These are phyloP conservation scores for Penicillium janthinellum DNA, from an alignment of 2,329 filamentous ascomycete genomes.

Conservation along the genomic window DNA sequence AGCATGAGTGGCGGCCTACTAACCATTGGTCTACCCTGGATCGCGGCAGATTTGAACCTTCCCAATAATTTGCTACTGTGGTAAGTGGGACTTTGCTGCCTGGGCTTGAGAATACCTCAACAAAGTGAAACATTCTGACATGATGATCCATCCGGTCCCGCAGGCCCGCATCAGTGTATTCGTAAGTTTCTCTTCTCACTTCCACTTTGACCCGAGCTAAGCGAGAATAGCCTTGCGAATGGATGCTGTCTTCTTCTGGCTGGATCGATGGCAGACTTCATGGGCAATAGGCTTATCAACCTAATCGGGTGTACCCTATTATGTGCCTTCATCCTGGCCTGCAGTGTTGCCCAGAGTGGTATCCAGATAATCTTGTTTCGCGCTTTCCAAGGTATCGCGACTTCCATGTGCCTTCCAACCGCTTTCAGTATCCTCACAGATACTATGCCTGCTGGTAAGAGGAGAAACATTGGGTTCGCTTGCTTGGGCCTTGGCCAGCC, in stretches of 20 bases:
- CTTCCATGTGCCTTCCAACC: slow-evolving; percentile 53
- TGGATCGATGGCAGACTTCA: slow-evolving; percentile 55
- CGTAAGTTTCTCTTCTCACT: slow-evolving; percentile 8
- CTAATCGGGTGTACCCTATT: slow-evolving; percentile 50
- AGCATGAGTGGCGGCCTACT: slow-evolving; percentile 35
- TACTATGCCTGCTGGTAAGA: slow-evolving; percentile 50
- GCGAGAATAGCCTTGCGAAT: slow-evolving; percentile 42
- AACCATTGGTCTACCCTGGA: slow-evolving; percentile 32
- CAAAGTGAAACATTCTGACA: not conserved
- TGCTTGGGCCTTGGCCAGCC: slow-evolving; percentile 54
- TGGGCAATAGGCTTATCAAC: slow-evolving; percentile 52
- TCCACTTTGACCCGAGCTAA: not conserved
- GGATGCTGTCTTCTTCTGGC: slow-evolving; percentile 54
- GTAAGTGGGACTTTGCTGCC: slow-evolving; percentile 5
- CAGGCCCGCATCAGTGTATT: slow-evolving; percentile 24
- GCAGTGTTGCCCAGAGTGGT: slow-evolving; percentile 44
- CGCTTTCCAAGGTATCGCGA: slow-evolving; percentile 49
- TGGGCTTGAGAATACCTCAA: not conserved
- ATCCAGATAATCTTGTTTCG: slow-evolving; percentile 52
- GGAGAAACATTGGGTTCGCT: slow-evolving; percentile 56
- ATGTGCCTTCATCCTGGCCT: slow-evolving; percentile 43
- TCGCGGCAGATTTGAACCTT: slow-evolving; percentile 32
- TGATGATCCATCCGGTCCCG: not conserved
- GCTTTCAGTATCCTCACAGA: slow-evolving; percentile 54
- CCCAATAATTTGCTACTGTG: slow-evolving; percentile 23